Evolutionary conservation across 345 rosid species (phyloP).

Genomic region (Populus euphratica): DNA sequence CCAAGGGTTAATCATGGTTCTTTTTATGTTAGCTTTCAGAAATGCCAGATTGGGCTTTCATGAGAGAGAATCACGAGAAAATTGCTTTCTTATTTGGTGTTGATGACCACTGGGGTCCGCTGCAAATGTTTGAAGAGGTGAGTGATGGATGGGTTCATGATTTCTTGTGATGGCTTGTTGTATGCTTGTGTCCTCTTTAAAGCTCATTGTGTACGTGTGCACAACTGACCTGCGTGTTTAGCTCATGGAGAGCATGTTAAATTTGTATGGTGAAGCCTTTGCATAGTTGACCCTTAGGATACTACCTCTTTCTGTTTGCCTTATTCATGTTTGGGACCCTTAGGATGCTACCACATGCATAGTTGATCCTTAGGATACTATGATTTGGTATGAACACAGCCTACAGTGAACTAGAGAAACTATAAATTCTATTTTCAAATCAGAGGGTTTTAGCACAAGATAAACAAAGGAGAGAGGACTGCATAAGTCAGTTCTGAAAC

Average conservation of each 20-base stretch:
- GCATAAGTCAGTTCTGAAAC: neutral
- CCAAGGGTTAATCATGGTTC: constrained; percentile 5
- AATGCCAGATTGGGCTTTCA: constrained; percentile 72
- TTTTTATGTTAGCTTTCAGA: constrained; percentile 54
- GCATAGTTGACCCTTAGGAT: no score
- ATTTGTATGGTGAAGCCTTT: no score
- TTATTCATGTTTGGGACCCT: no score
- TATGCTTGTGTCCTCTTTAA: neutral
- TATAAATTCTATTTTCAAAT: no score
- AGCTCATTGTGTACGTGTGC: neutral
- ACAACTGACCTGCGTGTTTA: neutral
- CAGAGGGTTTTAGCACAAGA: neutral
- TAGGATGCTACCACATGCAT: no score
- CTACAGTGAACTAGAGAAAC: no score
- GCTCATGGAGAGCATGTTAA: neutral
- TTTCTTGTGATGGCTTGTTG: neutral
- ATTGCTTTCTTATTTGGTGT: constrained; percentile 68
- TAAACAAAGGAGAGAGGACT: no score
- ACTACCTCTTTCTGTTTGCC: no score
- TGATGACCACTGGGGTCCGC: constrained; percentile 92
- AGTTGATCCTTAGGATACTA: no score
- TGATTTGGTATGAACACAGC: no score
- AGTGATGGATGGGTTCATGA: constrained; percentile 12
- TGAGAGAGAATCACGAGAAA: constrained; percentile 54
- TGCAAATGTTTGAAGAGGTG: constrained; percentile 77